These are phyloP conservation scores for Annona cherimola DNA, from an alignment of 164 flowering plant genomes.

Conservation along the genomic window DNA sequence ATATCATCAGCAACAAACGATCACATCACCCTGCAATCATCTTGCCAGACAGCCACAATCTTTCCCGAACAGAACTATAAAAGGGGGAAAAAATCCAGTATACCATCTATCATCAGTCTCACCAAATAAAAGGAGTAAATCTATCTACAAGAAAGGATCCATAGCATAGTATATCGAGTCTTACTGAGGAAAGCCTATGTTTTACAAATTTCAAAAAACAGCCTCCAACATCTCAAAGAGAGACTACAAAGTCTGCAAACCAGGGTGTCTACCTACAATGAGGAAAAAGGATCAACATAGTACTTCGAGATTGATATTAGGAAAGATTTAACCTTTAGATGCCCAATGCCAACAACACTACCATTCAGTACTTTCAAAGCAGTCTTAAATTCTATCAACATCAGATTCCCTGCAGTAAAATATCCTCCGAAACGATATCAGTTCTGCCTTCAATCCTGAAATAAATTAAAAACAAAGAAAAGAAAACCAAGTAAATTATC, in stretches of 20 bases:
- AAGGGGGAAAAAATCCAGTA: slow-evolving; percentile 24
- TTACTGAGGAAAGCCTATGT: background rate
- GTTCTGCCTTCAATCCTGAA: slow-evolving; percentile 33
- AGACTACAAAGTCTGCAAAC: background rate
- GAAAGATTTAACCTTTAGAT: slow-evolving; percentile 15
- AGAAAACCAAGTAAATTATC: background rate
- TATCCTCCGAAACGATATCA: background rate
- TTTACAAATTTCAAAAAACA: background rate
- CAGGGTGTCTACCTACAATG: background rate
- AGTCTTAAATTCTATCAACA: background rate
- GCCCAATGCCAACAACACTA: slow-evolving; percentile 18
- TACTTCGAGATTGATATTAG: background rate
- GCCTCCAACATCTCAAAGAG: background rate
- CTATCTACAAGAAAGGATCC: background rate
- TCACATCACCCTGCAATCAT: slow-evolving; percentile 19
- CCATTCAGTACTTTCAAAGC: slow-evolving; percentile 20
- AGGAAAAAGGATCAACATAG: slow-evolving; percentile 14
- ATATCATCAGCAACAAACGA: slow-evolving; percentile 45
- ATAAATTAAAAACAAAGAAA: background rate
- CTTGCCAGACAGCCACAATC: slow-evolving; percentile 26
- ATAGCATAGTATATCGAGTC: background rate
- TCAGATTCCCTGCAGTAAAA: background rate
- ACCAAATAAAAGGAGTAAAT: background rate
- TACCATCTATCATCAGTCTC: slow-evolving; percentile 22
- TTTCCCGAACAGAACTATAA: slow-evolving; percentile 51